phyloP scores from a whole-genome alignment of 192 early-diverging fungal genomes.

The Coemansia sp. region DNA sequence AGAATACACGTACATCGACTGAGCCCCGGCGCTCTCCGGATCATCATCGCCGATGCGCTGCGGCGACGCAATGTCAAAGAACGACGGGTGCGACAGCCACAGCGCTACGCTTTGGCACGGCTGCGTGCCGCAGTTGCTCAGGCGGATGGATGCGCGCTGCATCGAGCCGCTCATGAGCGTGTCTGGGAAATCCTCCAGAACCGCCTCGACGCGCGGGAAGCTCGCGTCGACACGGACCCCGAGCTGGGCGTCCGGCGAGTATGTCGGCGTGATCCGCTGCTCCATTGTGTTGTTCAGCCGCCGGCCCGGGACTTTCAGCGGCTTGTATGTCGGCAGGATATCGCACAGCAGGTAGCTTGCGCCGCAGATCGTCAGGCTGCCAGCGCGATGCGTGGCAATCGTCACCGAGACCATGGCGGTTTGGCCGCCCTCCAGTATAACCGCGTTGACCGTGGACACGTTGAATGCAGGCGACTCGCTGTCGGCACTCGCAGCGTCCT shows the following conservation, averaged over 20 bases:
- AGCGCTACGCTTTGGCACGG: conserved; percentile 69
- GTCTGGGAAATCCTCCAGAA: conserved; percentile 75
- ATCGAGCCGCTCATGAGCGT: conserved; percentile 83
- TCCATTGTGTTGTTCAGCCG: conserved; percentile 77
- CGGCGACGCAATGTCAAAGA: conserved; percentile 58
- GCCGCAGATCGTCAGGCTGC: conserved; percentile 69
- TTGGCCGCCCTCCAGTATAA: conserved; percentile 40
- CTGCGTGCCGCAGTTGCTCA: conserved; percentile 80
- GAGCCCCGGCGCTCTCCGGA: neutral
- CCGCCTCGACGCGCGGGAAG: conserved; percentile 81
- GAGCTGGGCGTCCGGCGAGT: conserved; percentile 71
- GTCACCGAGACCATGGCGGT: conserved; percentile 39
- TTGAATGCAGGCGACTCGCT: conserved; percentile 4
- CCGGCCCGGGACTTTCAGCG: conserved; percentile 65
- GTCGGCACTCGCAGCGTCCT: neutral
- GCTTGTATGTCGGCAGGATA: conserved; percentile 67
- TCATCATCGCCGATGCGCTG: neutral
- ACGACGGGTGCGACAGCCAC: conserved; percentile 83
- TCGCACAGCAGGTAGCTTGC: conserved; percentile 77
- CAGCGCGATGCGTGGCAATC: conserved; percentile 37
- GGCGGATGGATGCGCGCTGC: conserved; percentile 63
- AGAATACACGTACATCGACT: conserved; percentile 14
- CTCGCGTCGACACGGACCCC: conserved; percentile 72
- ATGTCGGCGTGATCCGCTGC: conserved; percentile 57
- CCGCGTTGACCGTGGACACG: conserved; percentile 19